A percentile compares a stretch with the other conserved stretches of the same genome.
These are phyloP conservation scores for Ceriops tagal DNA, from an alignment of 345 rosid genomes.

Conservation along the genomic window DNA sequence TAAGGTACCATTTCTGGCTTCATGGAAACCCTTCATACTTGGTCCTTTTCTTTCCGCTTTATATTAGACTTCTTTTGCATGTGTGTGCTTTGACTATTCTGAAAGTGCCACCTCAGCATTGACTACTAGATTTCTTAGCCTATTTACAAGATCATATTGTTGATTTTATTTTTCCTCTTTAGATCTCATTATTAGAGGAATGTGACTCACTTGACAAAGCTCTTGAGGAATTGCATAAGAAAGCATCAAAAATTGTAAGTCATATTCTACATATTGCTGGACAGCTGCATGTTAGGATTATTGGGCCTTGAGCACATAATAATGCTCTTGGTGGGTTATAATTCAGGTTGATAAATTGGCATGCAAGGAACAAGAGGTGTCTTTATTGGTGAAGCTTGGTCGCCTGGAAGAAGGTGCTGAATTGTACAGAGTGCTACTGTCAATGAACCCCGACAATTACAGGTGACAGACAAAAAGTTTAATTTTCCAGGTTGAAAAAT, in stretches of 20 bases:
- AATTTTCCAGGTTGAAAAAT: conserved; percentile 2
- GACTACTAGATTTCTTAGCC: no score
- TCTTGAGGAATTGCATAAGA: conserved; percentile 74
- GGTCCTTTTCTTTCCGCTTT: not conserved
- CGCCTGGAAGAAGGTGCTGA: conserved; percentile 72
- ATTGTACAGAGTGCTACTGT: conserved; percentile 65
- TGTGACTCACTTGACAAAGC: conserved; percentile 64
- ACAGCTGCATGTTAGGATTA: not conserved
- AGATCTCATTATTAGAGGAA: conserved; percentile 93
- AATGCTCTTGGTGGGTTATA: conserved; percentile 17
- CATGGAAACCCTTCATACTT: not conserved
- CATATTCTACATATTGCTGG: not conserved
- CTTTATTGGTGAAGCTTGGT: conserved; percentile 72
- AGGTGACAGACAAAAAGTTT: conserved; percentile 43
- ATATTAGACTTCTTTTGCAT: not conserved
- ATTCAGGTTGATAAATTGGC: conserved; percentile 81
- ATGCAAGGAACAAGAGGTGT: conserved; percentile 82
- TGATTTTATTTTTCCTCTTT: conserved; percentile 17
- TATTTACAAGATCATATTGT: not conserved
- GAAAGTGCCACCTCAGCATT: not conserved
- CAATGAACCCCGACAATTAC: conserved; percentile 95
- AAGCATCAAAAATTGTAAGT: conserved; percentile 75
- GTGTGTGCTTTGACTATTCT: no score
- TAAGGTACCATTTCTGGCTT: conserved; percentile 49
- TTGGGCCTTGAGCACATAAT: conserved; percentile 12